Base-by-base conservation (phyloP, 169 alveolate species). In the Babesia bigemina region DNA sequence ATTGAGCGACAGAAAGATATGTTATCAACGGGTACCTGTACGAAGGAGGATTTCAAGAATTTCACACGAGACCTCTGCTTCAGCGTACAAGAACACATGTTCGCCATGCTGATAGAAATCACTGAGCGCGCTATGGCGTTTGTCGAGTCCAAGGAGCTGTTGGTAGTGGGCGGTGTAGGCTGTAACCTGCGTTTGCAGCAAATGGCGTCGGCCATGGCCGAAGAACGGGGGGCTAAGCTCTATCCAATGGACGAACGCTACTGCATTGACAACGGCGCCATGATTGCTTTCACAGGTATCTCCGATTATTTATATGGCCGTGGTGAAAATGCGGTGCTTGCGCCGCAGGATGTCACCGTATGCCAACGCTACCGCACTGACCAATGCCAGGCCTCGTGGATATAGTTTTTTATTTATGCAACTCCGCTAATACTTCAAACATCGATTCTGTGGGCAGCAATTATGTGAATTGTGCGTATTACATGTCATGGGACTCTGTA, bases 91-190 rank as follows among this genome's bases (percentile, higher is more conserved):
- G 99, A 98, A 84, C 96, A 97, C 49, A 91, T 96, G 45, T 98
- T 98, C 84, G 97, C 99, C 22, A 98, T 97, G 99, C 90, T 98
- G n/a, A 91, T 96, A 22, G 99, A 98, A 84, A 96, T 96, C 33
- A 95, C 99, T 0, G 99, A 98, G 84, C 92, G 99, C 72, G 99
- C 99, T 17, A 98, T 98, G 98, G 95, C 99, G 49, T 97, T 96
- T 77, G 48, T 60, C 42, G 82, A 44, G 49, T 42, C 99, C 48
- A 94, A 94, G 55, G 97, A 95, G 66, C 98, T 98, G 12, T 76
- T 98, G 48, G 92, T 98, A 29, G 99, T 98, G 24, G 99, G 99
- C 48, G 99, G 99, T 21, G 99, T 98, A 7, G 99, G 99, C 19
- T 97, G 99, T 77, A 98, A 98, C 92, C 87, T 93, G 49, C 92